Evolutionary conservation across 768 basidiomycete genomes (phyloP).

Genomic region (Lentinula detonsa): DNA sequence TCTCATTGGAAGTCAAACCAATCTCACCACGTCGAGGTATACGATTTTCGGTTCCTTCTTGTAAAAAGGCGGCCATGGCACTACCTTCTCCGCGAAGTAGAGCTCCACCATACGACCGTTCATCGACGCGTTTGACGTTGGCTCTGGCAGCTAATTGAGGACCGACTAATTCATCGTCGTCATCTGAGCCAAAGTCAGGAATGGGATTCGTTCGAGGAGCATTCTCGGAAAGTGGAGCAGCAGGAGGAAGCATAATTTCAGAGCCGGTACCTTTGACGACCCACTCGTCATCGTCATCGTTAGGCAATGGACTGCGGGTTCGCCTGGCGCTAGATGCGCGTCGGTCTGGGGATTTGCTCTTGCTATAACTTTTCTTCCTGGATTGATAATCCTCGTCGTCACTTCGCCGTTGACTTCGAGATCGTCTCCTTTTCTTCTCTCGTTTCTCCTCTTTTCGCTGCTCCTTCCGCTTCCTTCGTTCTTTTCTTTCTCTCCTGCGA

Average conservation of each 20-base stretch:
- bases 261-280: conserved; percentile 46
- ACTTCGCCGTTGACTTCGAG: conserved; percentile 23
- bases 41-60: conserved; percentile 76
- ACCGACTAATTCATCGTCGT: conserved; percentile 57
- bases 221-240: conserved; percentile 14
- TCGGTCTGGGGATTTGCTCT: conserved; percentile 13
- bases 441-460: conserved; percentile 33
- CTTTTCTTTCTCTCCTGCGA: conserved; percentile 51
- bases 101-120: conserved; percentile 84
- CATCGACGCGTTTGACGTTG: conserved; percentile 52
- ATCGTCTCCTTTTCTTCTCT: conserved; percentile 29
- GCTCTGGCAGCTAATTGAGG: conserved; percentile 58
- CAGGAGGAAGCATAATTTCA: conserved; percentile 11
- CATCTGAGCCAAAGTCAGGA: neutral
- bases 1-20: conserved; percentile 82
- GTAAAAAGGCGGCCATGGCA: conserved; percentile 96
- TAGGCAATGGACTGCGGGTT: conserved; percentile 22
- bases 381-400: conserved; percentile 29
- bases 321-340: conserved; percentile 21
- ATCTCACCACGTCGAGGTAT: conserved; percentile 99
- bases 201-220: neutral
- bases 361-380: conserved; percentile 16
- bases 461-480: conserved; percentile 52
- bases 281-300: conserved; percentile 55
- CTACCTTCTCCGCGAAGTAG: conserved; percentile 92